Evolutionary conservation across 306 rosid genomes (phyloP).

Genomic region (Fragaria nilgerrensis): DNA sequence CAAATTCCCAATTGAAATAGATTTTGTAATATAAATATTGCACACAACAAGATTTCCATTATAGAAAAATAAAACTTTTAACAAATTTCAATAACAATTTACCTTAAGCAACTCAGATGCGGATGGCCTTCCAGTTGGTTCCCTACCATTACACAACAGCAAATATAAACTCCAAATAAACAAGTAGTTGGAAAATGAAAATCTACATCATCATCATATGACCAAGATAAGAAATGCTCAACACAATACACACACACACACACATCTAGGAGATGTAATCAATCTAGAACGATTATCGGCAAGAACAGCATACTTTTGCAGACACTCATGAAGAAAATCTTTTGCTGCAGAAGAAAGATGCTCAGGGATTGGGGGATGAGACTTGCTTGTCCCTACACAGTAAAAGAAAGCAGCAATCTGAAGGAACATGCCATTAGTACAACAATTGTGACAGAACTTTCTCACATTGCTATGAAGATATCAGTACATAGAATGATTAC

Average conservation of each 20-base stretch:
- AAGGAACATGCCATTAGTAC: constrained; percentile 42
- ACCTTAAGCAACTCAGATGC: constrained; percentile 95
- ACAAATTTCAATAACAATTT: not conserved
- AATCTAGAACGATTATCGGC: not conserved
- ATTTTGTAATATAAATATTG: constrained; percentile 7
- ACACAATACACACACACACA: not conserved
- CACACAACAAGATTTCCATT: constrained; percentile 12
- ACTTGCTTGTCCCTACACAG: constrained; percentile 79
- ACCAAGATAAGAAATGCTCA: not conserved
- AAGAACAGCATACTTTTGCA: constrained; percentile 68
- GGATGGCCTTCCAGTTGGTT: constrained; percentile 66
- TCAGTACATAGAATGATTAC: constrained; percentile 35
- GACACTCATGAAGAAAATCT: constrained; percentile 86
- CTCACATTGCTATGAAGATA: constrained; percentile 3
- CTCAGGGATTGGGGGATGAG: constrained; percentile 98
- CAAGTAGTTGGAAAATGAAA: not conserved
- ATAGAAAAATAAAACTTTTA: constrained; percentile 15
- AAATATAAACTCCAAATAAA: constrained; percentile 6
- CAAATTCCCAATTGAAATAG: not conserved
- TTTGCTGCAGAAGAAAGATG: constrained; percentile 80
- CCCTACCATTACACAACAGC: constrained; percentile 57
- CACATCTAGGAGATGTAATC: constrained; percentile 4
- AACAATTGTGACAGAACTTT: constrained; percentile 12
- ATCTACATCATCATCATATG: not conserved
- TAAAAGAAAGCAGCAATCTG: constrained; percentile 97